Evolutionary conservation across 192 early-diverging fungal species (phyloP), one percentile per base, ranked within the genome.

Genomic region (Chytriomyces sp.): DNA sequence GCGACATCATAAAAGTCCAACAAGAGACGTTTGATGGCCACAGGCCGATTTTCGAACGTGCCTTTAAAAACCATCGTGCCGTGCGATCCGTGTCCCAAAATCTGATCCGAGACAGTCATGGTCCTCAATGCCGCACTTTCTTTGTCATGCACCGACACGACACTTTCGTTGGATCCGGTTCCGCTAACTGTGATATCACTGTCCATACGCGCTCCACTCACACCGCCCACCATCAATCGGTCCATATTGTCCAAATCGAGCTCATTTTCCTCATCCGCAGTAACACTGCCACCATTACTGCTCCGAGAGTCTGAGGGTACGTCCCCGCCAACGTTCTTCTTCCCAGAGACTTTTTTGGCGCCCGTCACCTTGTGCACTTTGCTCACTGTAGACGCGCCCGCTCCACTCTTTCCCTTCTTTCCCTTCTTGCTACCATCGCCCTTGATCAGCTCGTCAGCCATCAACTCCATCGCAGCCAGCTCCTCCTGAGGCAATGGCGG

Each of bases 1-100:
- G 96, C 97, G 4, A 98, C 90, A 39, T 95, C 93, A 77, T 99
- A 96, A 85, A 98, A 98, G 76, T 98, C 97, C 36, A 93, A 74
- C 59, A 99, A 77, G 32, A 99, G 77, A 19, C 96, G 85, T 77
- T 99, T 99, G 52, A 99, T 90, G 0, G 97, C 97, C 10, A 98
- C 96, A 4, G 89, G 80, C 8, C 95, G 86, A 25, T 93, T 93
- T 77, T 96, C 93, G 77, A 96, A 98, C 7, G 78, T 84, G n/a
- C 96, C 97, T 52, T 91, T 90, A 75, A 93, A 96, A 39, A 99
- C 97, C 7, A 98, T 90, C 0, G 98, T 99, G 19, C 98, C 98
- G 76, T 98, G 95, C 59, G 91, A 93, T 67, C 98, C 98, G 75
- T 95, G 93, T 4, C 96, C 95, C 72, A 90, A 67, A 41, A 90